Percentiles rank a stretch among this genome's conserved stretches.
phyloP scores from a whole-genome alignment of 169 alveolate genomes.

The Plasmodium knowlesi region DNA sequence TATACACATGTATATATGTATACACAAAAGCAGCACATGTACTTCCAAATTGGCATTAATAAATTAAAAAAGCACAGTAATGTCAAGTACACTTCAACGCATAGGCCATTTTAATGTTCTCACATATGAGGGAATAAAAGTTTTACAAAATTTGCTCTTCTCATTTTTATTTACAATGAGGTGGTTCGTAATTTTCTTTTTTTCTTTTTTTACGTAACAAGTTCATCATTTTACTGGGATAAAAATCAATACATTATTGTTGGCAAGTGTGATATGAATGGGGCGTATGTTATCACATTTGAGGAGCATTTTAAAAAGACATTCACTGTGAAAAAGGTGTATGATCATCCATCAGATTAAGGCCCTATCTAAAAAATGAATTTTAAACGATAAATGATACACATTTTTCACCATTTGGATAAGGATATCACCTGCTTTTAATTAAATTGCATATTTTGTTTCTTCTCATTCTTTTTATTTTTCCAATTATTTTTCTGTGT shows the following conservation, averaged over 20 bases:
- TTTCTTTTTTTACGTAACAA: background rate
- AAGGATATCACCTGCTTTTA: background rate
- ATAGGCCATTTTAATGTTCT: background rate
- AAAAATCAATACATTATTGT: background rate
- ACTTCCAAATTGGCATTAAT: background rate
- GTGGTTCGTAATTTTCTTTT: background rate
- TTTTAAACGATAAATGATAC: background rate
- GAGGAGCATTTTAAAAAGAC: slow-evolving; percentile 1
- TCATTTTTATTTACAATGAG: background rate
- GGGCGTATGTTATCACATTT: background rate
- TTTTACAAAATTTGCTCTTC: background rate
- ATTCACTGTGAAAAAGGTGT: background rate
- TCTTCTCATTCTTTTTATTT: background rate
- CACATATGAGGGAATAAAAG: background rate
- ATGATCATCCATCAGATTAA: background rate
- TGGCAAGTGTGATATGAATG: background rate
- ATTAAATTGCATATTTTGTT: background rate
- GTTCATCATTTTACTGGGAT: background rate
- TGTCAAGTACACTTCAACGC: background rate
- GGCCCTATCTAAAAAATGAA: background rate
- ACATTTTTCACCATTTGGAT: background rate
- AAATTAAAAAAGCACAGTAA: background rate
- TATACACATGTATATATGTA: slow-evolving; percentile 1
- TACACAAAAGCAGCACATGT: background rate
- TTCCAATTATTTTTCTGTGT: background rate